Base-by-base conservation (phyloP, 768 basidiomycete species). In the Mycena albidolilacea region DNA sequence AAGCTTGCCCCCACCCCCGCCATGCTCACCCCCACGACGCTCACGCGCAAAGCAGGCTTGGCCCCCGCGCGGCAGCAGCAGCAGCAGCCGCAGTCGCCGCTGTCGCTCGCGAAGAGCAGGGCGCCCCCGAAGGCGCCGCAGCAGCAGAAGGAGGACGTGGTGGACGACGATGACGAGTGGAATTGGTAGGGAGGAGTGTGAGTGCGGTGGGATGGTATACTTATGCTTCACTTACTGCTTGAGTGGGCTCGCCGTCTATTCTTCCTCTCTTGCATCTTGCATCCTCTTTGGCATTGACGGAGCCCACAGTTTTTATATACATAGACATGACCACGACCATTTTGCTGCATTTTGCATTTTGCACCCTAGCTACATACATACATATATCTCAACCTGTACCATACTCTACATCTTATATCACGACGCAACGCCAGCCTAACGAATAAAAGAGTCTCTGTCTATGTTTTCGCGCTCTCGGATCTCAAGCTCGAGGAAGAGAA, bases 101-200 rank as follows among this genome's bases (percentile, higher is more conserved):
- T 72, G 17, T 50, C 72, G 38, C 55, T 55, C 15, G 66, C 65
- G 44, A 65, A 44, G 44, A 59, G 62, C 23, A 67, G 58, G 73
- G 44, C 72, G 12, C 59, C 69, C 39, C 50, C 60, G 39, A 70
- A 55, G 38, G 67, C 41, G 44, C 66, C 46, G 65, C 62, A 63
- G n/a, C 38, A 72, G 55, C 55, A 61, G 59, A 12, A 75, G 37
- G 69, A 77, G 46, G 76, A 76, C 0, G 77, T 78, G 12, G 83
- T 83, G 46, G 87, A 88, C 59, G 86, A 88, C 52, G 89, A 88
- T 60, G 88, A 90, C 37, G 87, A 87, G 70, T 91, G 90, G 90
- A 91, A 91, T 76, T 91, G 90, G 90, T 90, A 81, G 52, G 41
- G 41, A 10, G 30, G 30, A 30, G 30, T 30, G 30, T 30, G 30